Conservation (phyloP, 2,329 filamentous ascomycete species). For the Torrubiella hemipterigena region DNA sequence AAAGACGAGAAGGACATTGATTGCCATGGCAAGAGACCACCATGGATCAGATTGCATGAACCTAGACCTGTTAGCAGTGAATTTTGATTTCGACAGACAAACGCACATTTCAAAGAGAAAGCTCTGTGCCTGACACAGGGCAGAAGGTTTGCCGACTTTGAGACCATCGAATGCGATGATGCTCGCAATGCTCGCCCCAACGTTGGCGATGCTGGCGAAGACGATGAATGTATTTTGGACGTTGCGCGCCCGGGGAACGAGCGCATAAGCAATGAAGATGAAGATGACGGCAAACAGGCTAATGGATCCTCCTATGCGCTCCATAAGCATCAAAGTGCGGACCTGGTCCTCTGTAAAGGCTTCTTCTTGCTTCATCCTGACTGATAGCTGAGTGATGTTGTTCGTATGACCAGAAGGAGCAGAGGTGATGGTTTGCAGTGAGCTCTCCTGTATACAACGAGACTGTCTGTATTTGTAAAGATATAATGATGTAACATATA, state of each 20-base stretch:
- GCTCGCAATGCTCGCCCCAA: constrained; percentile 51
- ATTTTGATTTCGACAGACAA: background rate
- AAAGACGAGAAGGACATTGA: constrained; percentile 65
- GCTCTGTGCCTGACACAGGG: constrained; percentile 49
- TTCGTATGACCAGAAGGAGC: no score
- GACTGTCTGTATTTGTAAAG: no score
- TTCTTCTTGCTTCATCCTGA: constrained; percentile 8
- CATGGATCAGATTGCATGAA: constrained; percentile 68
- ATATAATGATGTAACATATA: no score
- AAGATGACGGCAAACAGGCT: constrained; percentile 37
- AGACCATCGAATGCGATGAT: constrained; percentile 60
- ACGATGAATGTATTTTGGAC: constrained; percentile 51
- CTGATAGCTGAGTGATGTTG: background rate
- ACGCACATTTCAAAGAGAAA: constrained; percentile 58
- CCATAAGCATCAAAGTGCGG: constrained; percentile 31
- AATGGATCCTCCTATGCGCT: constrained; percentile 40
- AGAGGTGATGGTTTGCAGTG: no score
- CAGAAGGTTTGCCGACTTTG: constrained; percentile 33
- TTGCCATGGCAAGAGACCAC: constrained; percentile 73
- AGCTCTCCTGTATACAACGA: no score
- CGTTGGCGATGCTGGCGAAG: constrained; percentile 47
- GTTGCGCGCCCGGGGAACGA: constrained; percentile 40
- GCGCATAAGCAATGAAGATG: constrained; percentile 39
- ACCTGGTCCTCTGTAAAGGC: constrained; percentile 23
- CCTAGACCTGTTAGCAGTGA: constrained; percentile 30